Percentiles rank a stretch among this genome's conserved stretches.
phyloP scores from a whole-genome alignment of 768 basidiomycete species.

The Termitomyces sp. region DNA sequence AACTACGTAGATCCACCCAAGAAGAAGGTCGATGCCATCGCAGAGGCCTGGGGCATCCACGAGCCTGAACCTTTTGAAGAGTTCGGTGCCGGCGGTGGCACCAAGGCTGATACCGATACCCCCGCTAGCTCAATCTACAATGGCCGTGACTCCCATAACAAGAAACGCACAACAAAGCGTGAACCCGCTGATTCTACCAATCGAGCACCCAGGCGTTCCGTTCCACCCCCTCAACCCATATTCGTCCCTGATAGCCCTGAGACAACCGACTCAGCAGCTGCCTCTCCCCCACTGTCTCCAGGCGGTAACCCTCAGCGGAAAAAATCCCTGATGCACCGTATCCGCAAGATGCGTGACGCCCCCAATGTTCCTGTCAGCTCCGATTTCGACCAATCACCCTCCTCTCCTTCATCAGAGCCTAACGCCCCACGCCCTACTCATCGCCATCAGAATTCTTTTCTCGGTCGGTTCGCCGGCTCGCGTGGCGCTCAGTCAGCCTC shows the following conservation, averaged over 20 bases:
- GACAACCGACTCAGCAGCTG: conserved; percentile 27
- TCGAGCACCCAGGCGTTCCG: conserved; percentile 41
- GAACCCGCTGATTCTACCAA: conserved; percentile 19
- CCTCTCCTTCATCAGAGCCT: conserved; percentile 32
- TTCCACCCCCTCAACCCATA: conserved; percentile 85
- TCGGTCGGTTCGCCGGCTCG: conserved; percentile 58
- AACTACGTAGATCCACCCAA: conserved; percentile 62
- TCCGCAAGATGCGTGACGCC: conserved; percentile 83
- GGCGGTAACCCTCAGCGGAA: conserved; percentile 60
- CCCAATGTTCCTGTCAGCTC: conserved; percentile 74
- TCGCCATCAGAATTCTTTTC: conserved; percentile 68
- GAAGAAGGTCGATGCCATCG: conserved; percentile 86
- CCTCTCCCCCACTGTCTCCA: conserved; percentile 43
- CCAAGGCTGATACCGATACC: conserved; percentile 49
- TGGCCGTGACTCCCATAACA: conserved; percentile 48
- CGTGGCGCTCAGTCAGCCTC: conserved; percentile 24
- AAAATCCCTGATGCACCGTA: conserved; percentile 84
- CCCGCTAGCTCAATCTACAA: conserved; percentile 69
- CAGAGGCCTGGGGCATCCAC: conserved; percentile 91
- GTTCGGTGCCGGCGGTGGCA: conserved; percentile 79
- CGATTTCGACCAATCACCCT: conserved; percentile 40
- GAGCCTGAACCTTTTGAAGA: conserved; percentile 91
- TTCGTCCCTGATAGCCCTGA: conserved; percentile 56
- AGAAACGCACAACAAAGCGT: too few species aligned
- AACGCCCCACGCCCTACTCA: conserved; percentile 57